Base-by-base conservation (phyloP, 345 rosid species). In the Cochlearia excelsa region DNA sequence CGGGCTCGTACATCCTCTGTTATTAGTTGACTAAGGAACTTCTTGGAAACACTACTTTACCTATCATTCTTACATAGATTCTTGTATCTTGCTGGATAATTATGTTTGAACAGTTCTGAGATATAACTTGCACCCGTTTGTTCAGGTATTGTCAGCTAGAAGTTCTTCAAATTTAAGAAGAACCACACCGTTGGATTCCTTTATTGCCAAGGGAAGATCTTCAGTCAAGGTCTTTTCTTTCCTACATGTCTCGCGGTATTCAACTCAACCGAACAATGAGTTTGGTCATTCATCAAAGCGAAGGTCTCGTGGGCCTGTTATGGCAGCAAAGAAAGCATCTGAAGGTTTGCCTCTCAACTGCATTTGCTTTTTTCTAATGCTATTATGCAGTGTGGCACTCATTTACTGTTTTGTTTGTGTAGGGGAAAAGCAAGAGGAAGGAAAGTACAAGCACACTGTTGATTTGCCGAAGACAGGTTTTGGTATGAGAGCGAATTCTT, bases 401-500 rank as follows among this genome's bases (percentile, higher is more conserved):
- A 37, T 53, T 41, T 54, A 31, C 65, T 59, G 11, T 61, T 76
- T 59, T 29, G 46, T 34, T 57, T 61, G 54, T 65, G 66, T 53
- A 92, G 98, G 93, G 44, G 80, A 74, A 69, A 92, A 83, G 73
- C 85, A 84, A 77, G 96, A 80, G 51, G 95, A 86, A 27, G 95
- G 98, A 54, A 88, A 51, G 71, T 92, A 92, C 80, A 88, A 88
- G 80, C 88, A 86, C 72, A 92, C 96, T 0, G 78, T 92, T 75
- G 84, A 86, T 78, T 84, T 92, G 62, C 98, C 96, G 2, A 92
- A 82, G 74, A 88, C 98, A 33, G 75, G 71, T 48, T 92, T 92
- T 72, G 77, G 90, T 41, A 84, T 92, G 98, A 83, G 95, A 76
- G 96, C 96, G 10, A 88, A 88, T 73, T 80, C 98, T 42, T 68